Evolutionary conservation across 2,329 filamentous ascomycete genomes (phyloP), one percentile per base, ranked within the genome.

Genomic region (Nemania sp.): DNA sequence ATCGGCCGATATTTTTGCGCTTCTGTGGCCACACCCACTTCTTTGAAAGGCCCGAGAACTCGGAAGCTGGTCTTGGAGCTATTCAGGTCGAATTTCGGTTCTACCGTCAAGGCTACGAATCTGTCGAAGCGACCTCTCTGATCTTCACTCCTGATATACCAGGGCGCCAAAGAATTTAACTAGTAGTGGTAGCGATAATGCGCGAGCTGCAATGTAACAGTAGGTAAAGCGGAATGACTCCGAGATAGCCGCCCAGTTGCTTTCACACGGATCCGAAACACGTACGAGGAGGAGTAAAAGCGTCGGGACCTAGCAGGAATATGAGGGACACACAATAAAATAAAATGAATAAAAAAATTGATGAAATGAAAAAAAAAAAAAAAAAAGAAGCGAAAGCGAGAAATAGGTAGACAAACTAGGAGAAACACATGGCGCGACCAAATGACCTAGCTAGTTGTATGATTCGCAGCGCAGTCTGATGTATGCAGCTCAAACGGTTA

Each of bases 401-500:
- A 51, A 35, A 47, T 13, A 15, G 32, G 13, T 15, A 15, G 32
- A 41, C 24, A 26, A n/a, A n/a, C n/a, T n/a, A n/a, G 27, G 56
- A 53, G 41, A 43, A 41, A 27, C 32, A 53, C 24, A 62, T 13
- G 13, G 10, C n/a, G 41, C 43, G 43, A 49, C 24, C 13, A 61
- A n/a, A n/a, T n/a, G n/a, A n/a, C 11, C 26, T 15, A 35, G 27
- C 35, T 45, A 41, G 58, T 54, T 32, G 66, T 57, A 62, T 61
- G 62, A 68, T 65, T 57, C 66, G 22, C 52, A 49, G 62, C 24
- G 62, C 27, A 29, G 47, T 60, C 38, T 47, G 35, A 58, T 24
- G 41, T 59, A 43, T 62, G 62, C 32, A 59, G 55, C 66, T 68
- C 66, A 68, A 68, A 68, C 66, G 41, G 59, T n/a, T 45, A 27